Percentiles rank a stretch among this genome's conserved stretches.
Evolutionary conservation across 352 stramenopile species (phyloP).

Genomic region (Globisporangium recalcitrans): DNA sequence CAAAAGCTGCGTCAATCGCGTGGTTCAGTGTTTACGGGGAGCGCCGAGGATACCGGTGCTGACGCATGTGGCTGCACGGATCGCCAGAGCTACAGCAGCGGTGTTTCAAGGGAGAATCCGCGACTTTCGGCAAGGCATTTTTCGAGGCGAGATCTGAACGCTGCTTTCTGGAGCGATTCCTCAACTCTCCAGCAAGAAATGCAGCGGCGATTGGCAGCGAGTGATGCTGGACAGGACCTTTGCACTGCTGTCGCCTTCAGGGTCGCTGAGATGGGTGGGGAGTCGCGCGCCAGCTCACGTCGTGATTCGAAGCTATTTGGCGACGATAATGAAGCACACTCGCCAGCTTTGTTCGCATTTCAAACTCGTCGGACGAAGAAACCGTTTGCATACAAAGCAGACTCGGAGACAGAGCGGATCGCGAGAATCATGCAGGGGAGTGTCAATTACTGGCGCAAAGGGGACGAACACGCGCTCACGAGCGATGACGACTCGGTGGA

Average conservation of each 20-base stretch:
- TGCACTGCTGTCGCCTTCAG: background rate
- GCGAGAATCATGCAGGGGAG: conserved; percentile 76
- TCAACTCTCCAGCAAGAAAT: conserved; percentile 14
- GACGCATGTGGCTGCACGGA: background rate
- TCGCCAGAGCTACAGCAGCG: background rate
- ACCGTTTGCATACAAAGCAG: conserved; percentile 12
- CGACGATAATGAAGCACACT: background rate
- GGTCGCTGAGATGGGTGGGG: too few species aligned
- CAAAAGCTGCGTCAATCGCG: background rate
- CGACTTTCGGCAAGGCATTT: background rate
- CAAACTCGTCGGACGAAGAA: background rate
- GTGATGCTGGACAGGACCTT: background rate
- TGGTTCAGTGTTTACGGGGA: background rate
- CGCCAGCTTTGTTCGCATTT: background rate
- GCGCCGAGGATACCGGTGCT: too few species aligned
- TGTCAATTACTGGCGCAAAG: conserved; percentile 52
- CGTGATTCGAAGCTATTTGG: conserved; percentile 1
- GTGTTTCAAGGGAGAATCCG: background rate
- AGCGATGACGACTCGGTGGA: conserved; percentile 32
- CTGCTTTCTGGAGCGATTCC: conserved; percentile 8
- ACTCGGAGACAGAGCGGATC: conserved; percentile 77
- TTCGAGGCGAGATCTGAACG: background rate
- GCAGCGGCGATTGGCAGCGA: conserved; percentile 5
- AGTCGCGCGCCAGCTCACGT: background rate
- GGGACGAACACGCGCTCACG: conserved; percentile 22